Evolutionary conservation across 371 early-diverging fungal species (phyloP).

Genomic region (Mortierella sp.): DNA sequence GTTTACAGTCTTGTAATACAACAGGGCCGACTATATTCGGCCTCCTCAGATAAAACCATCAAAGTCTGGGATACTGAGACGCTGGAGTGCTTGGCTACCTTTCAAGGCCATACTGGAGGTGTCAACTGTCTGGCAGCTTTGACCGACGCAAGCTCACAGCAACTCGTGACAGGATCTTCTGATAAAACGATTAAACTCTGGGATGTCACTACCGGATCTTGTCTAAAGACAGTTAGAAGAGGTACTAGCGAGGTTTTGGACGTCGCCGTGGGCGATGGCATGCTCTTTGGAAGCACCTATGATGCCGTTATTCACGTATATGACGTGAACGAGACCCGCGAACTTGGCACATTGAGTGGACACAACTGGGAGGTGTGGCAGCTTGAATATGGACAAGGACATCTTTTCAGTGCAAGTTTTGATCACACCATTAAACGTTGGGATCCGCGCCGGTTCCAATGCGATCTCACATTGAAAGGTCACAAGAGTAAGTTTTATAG

Average conservation of each 20-base stretch:
- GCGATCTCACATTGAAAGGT: constrained; percentile 69
- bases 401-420: constrained; percentile 72
- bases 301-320: constrained; percentile 73
- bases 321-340: constrained; percentile 60
- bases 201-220: constrained; percentile 65
- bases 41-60: constrained; percentile 72
- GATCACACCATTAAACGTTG: constrained; percentile 81
- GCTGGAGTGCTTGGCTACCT: constrained; percentile 64
- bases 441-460: constrained; percentile 69
- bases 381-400: constrained; percentile 64
- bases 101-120: constrained; percentile 71
- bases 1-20: constrained; percentile 65
- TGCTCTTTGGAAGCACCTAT: constrained; percentile 73
- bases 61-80: constrained; percentile 71
- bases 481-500: constrained; percentile 64
- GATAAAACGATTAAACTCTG: constrained; percentile 74
- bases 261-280: constrained; percentile 62
- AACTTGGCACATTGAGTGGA: constrained; percentile 64
- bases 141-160: constrained; percentile 50
- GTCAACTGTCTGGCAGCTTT: constrained; percentile 67
- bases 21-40: constrained; percentile 65
- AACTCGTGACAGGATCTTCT: constrained; percentile 65
- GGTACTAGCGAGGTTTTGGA: constrained; percentile 68
- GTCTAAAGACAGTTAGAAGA: constrained; percentile 62
- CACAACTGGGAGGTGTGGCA: constrained; percentile 84